These are phyloP conservation scores for Mychonastes homosphaera DNA, from an alignment of 139 green algal species.

Conservation along the genomic window DNA sequence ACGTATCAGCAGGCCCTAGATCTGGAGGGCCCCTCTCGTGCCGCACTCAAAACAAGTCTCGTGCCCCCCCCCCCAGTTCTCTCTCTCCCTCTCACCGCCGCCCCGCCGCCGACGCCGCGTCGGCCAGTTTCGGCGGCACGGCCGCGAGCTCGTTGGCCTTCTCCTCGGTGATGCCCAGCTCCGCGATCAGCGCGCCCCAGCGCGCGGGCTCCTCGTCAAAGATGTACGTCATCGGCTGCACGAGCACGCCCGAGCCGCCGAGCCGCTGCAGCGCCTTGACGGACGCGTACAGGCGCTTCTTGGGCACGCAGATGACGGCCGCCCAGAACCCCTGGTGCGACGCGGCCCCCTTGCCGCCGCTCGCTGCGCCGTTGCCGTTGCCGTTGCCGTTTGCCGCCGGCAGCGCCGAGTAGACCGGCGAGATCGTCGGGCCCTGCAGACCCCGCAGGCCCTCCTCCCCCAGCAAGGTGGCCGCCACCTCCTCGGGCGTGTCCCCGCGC, in stretches of 20 bases:
- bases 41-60: too few relatives aligned
- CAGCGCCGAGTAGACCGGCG: conserved; percentile 52
- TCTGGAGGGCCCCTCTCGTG: too few relatives aligned
- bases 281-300: conserved; percentile 74
- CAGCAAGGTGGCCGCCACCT: conserved; percentile 64
- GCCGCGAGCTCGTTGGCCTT: too few relatives aligned
- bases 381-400: too few relatives aligned
- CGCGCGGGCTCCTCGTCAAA: conserved; percentile 92
- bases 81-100: too few relatives aligned
- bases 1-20: too few relatives aligned
- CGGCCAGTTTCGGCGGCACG: too few relatives aligned
- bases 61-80: too few relatives aligned
- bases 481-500: conserved; percentile 55
- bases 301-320: conserved; percentile 72
- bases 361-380: not conserved
- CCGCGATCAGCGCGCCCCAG: conserved; percentile 66
- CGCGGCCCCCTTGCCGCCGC: not conserved
- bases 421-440: conserved; percentile 86
- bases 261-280: conserved; percentile 80
- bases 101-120: too few relatives aligned
- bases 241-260: conserved; percentile 87
- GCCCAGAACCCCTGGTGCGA: conserved; percentile 51
- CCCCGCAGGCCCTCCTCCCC: conserved; percentile 40
- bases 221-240: conserved; percentile 97
- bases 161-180: conserved; percentile 38